Evolutionary conservation across 441 rosid genomes (phyloP).

Genomic region (Erodium trifolium): DNA sequence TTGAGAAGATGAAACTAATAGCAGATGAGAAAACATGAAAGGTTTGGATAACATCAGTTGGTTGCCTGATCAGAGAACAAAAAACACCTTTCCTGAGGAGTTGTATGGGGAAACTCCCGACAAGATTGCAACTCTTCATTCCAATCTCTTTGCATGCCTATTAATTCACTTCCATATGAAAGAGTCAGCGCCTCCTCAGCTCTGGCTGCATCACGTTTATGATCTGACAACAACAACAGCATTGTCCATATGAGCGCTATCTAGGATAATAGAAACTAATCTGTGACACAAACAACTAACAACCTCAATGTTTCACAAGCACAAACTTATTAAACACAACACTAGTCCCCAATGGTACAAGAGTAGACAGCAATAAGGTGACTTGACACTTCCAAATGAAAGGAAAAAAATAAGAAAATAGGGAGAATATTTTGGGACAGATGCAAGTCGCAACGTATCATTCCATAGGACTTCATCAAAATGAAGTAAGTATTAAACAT

Average conservation of each 20-base stretch:
- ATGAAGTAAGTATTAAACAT: neutral
- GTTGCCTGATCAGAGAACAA: constrained; percentile 11
- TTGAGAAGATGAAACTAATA: constrained; percentile 17
- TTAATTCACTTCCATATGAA: constrained; percentile 96
- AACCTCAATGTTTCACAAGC: neutral
- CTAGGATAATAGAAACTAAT: neutral
- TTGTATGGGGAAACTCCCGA: constrained; percentile 89
- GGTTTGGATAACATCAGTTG: neutral
- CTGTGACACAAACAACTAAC: neutral
- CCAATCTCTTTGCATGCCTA: constrained; percentile 99
- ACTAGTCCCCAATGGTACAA: neutral
- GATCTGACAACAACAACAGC: constrained; percentile 47
- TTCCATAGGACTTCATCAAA: neutral
- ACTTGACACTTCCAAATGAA: neutral
- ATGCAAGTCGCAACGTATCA: neutral
- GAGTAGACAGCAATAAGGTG: neutral
- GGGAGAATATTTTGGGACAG: neutral
- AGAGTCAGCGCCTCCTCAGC: constrained; percentile 93
- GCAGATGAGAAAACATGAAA: constrained; percentile 6
- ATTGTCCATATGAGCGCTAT: neutral
- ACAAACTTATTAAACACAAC: neutral
- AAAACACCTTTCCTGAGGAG: constrained; percentile 82
- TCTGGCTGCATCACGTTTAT: constrained; percentile 94
- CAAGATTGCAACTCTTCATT: constrained; percentile 99
- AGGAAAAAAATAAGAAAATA: neutral